A percentile compares a stretch with the other conserved stretches of the same genome.
phyloP scores from a whole-genome alignment of 495 filamentous ascomycete genomes.

The Penicillium angulare region DNA sequence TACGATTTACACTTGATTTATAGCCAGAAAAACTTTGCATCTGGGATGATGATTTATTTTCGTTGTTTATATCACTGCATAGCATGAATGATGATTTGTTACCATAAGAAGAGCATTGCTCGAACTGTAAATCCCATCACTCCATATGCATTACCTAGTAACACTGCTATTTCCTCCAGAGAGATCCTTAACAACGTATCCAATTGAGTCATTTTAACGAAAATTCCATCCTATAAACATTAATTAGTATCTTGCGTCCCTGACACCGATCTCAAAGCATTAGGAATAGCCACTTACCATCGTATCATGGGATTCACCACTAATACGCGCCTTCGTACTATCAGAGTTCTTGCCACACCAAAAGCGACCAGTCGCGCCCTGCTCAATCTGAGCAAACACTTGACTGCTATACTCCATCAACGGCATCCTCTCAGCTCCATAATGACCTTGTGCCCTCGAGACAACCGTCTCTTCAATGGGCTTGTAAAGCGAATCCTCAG shows the following conservation, averaged over 20 bases:
- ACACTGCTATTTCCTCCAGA: too few relatives aligned
- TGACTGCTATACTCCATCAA: not conserved
- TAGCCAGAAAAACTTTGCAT: not conserved
- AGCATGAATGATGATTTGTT: not conserved
- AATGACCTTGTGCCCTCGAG: not conserved
- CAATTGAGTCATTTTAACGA: not conserved
- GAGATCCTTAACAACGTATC: not conserved
- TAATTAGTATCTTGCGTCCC: not conserved
- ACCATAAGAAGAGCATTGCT: too few relatives aligned
- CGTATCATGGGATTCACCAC: not conserved
- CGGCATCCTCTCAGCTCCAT: not conserved
- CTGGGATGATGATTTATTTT: not conserved
- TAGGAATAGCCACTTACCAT: not conserved
- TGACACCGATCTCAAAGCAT: too few relatives aligned
- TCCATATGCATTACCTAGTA: too few relatives aligned
- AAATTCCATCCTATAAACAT: not conserved
- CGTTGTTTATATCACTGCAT: not conserved
- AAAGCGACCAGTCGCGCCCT: not conserved
- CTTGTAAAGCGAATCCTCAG: constrained; percentile 4
- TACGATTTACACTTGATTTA: not conserved
- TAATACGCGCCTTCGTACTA: not conserved
- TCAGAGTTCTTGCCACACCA: not conserved
- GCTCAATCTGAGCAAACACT: constrained; percentile 26
- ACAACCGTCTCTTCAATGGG: constrained; percentile 2
- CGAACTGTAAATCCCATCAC: too few relatives aligned